phyloP scores from a whole-genome alignment of 2,329 filamentous ascomycete species.

The Piedraia hortae region DNA sequence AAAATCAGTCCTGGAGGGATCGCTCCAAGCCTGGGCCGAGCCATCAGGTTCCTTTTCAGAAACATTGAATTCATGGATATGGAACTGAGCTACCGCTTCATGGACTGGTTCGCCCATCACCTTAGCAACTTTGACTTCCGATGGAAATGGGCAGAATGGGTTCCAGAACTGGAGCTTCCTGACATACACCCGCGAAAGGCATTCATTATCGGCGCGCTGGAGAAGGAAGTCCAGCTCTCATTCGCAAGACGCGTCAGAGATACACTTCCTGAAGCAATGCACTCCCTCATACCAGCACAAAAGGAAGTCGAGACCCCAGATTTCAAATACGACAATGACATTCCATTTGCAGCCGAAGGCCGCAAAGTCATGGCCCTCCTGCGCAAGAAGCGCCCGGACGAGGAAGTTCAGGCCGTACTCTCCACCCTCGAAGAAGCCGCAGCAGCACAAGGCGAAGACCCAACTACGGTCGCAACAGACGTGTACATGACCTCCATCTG shows the following conservation, averaged over 20 bases:
- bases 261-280: slow-evolving; percentile 64
- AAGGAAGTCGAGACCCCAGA: slow-evolving; percentile 91
- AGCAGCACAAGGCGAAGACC: slow-evolving; percentile 37
- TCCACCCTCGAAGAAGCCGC: slow-evolving; percentile 60
- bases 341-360: slow-evolving; percentile 63
- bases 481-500: slow-evolving; percentile 84
- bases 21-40: slow-evolving; percentile 72
- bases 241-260: slow-evolving; percentile 92
- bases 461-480: slow-evolving; percentile 66
- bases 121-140: slow-evolving; percentile 97
- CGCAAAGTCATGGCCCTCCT: slow-evolving; percentile 54
- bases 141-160: slow-evolving; percentile 98
- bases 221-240: slow-evolving; percentile 89
- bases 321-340: slow-evolving; percentile 65
- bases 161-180: slow-evolving; percentile 54
- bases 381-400: slow-evolving; percentile 57
- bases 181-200: slow-evolving; percentile 68
- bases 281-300: slow-evolving; percentile 50
- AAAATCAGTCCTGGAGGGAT: slow-evolving; percentile 93
- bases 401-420: slow-evolving; percentile 62
- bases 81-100: slow-evolving; percentile 61
- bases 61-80: slow-evolving; percentile 61
- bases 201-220: slow-evolving; percentile 69
- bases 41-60: slow-evolving; percentile 74
- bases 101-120: slow-evolving; percentile 96